These are phyloP conservation scores for Alternaria sp. DNA, from an alignment of 2,329 filamentous ascomycete species.

Conservation along the genomic window DNA sequence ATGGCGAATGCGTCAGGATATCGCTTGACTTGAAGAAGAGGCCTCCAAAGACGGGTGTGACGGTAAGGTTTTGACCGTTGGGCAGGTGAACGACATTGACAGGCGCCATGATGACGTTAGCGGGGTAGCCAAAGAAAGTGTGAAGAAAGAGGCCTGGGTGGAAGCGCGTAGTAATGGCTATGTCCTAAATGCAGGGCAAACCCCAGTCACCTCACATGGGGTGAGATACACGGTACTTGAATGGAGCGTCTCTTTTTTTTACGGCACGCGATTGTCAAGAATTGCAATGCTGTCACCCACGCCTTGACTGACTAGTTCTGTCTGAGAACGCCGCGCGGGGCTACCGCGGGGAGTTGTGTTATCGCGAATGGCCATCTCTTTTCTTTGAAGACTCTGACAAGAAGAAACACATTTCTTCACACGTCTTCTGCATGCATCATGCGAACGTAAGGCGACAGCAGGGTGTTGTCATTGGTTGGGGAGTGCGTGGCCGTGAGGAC, in stretches of 20 bases:
- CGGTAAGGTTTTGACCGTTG: constrained; percentile 83
- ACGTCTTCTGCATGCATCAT: neutral
- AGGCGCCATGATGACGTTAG: constrained; percentile 52
- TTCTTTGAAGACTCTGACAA: neutral
- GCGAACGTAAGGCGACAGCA: neutral
- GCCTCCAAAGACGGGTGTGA: constrained; percentile 89
- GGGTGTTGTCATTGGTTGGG: constrained; percentile 25
- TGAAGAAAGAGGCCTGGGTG: neutral
- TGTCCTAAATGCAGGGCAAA: constrained; percentile 12
- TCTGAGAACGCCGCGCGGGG: constrained; percentile 27
- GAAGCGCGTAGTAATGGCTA: constrained; percentile 7
- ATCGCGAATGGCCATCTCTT: neutral
- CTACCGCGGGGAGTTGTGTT: constrained; percentile 16
- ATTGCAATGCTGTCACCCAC: constrained; percentile 23
- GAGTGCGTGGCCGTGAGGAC: constrained; percentile 12
- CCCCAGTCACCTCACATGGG: constrained; percentile 30
- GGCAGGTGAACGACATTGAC: constrained; percentile 72
- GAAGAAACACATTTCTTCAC: neutral
- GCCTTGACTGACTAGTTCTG: constrained; percentile 14
- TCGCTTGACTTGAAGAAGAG: constrained; percentile 88
- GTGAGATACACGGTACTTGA: constrained; percentile 21
- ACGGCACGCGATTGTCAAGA: constrained; percentile 32
- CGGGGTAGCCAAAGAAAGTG: constrained; percentile 33
- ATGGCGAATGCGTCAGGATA: constrained; percentile 69
- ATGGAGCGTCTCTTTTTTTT: constrained; percentile 12